Evolutionary conservation across 2,329 filamentous ascomycete species (phyloP), one percentile per base, ranked within the genome.

Genomic region (Bertia moriformis): DNA sequence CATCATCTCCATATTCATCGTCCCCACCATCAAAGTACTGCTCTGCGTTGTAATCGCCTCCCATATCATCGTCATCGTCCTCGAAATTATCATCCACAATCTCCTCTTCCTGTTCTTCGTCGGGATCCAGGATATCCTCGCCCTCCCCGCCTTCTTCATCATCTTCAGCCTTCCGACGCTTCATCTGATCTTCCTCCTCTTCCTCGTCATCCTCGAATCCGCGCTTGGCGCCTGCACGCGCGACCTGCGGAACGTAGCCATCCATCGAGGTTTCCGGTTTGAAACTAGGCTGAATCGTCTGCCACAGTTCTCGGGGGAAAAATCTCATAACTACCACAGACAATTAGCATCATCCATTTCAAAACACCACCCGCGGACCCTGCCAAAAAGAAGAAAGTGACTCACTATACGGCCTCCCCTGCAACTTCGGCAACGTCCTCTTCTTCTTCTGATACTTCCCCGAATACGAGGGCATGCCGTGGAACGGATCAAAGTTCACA

Each of bases 11-110:
- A 38, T 56, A 62, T 37, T 66, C 65, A 38, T 66, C 64, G 38
- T 68, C 74, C 4, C 74, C 74, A 40, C 64, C 70, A 44, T 73
- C 69, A 48, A 75, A 75, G 58, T 79, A 78, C 44, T 78, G 66
- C 48, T 79, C 74, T 1, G 69, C 74, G 46, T 78, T 71, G 48
- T 79, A 78, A 49, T 78, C 73, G 3, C 70, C 73, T 4, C 64
- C 68, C 55, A 67, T 66, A 24, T 67, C 66, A 40, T 73, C 69
- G 12, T 73, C 73, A 35, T 75, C 71, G 18, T 71, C 69, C 35
- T 73, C 67, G 44, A 73, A 77, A 40, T 73, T 69, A 41, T 73
- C 68, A 39, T 76, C 72, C 4, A 67, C 61, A 20, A 70, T 63
- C 42, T 71, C 66, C 32, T 69, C 66, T 15, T 67, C 62, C 4